phyloP scores from a whole-genome alignment of 805 yeast genomes.

The Starmerella scarabaei region DNA sequence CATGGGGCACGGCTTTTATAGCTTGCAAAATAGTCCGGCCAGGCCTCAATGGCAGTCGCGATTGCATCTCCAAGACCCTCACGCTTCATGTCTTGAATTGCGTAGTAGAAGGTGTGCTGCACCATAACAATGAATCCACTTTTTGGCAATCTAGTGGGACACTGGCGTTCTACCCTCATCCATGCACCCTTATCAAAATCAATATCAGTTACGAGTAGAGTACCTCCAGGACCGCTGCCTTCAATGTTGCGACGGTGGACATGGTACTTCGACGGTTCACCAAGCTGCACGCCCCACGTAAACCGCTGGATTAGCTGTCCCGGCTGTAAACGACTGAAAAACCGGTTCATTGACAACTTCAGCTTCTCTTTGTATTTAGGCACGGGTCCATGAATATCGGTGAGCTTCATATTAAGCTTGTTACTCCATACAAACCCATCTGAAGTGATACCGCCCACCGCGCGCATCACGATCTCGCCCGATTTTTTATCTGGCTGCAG shows the following conservation, averaged over 20 bases:
- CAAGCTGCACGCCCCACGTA: constrained; percentile 54
- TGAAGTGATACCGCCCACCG: constrained; percentile 50
- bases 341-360: constrained; percentile 52
- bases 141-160: constrained; percentile 39
- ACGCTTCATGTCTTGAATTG: constrained; percentile 35
- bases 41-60: constrained; percentile 44
- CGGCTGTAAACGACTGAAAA: constrained; percentile 44
- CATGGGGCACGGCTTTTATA: constrained; percentile 16
- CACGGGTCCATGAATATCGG: constrained; percentile 57
- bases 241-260: constrained; percentile 33
- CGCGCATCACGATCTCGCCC: constrained; percentile 37
- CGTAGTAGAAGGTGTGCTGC: constrained; percentile 44
- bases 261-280: constrained; percentile 32
- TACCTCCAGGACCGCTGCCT: constrained; percentile 24
- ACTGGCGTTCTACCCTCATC: constrained; percentile 48
- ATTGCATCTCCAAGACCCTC: constrained; percentile 40
- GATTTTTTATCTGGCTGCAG: constrained; percentile 34
- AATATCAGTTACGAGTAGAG: constrained; percentile 18
- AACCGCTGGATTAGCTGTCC: constrained; percentile 46
- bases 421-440: constrained; percentile 57
- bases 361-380: constrained; percentile 50
- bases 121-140: constrained; percentile 37
- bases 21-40: constrained; percentile 11
- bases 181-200: constrained; percentile 33
- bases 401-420: constrained; percentile 41